These are phyloP conservation scores for Metschnikowia colocasiae DNA, from an alignment of 805 yeast species.

Conservation along the genomic window DNA sequence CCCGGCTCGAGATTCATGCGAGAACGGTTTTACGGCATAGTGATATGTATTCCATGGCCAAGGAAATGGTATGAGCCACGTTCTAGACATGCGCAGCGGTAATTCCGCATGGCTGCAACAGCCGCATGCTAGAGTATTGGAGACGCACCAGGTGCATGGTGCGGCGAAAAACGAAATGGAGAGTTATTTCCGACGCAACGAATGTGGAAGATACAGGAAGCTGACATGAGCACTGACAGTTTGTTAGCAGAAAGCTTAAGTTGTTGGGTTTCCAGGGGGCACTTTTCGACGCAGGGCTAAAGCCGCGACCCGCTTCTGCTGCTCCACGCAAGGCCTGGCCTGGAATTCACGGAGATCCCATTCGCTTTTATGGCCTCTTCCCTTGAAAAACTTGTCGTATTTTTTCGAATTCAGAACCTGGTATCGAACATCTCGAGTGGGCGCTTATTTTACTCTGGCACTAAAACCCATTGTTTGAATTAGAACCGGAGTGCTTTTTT, in stretches of 20 bases:
- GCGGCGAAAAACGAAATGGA: neutral
- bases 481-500: neutral
- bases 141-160: slow-evolving; percentile 2
- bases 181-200: slow-evolving; percentile 1
- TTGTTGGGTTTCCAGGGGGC: neutral
- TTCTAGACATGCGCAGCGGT: slow-evolving; percentile 1
- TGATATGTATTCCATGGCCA: neutral
- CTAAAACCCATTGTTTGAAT: neutral
- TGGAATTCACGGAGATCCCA: neutral
- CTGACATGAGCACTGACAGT: neutral
- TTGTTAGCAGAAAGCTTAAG: neutral
- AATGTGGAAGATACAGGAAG: neutral
- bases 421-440: neutral
- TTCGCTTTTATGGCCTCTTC: neutral
- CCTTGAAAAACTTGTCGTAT: neutral
- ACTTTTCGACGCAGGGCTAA: neutral
- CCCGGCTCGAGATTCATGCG: neutral
- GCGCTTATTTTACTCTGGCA: neutral
- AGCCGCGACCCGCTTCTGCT: neutral
- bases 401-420: neutral
- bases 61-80: neutral
- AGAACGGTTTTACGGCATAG: neutral
- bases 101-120: slow-evolving; percentile 1
- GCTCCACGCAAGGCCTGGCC: neutral
- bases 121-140: slow-evolving; percentile 1